A percentile compares a stretch with the other conserved stretches of the same genome.
These are phyloP conservation scores for Usnea hakonensis DNA, from an alignment of 495 filamentous ascomycete species.

Conservation along the genomic window DNA sequence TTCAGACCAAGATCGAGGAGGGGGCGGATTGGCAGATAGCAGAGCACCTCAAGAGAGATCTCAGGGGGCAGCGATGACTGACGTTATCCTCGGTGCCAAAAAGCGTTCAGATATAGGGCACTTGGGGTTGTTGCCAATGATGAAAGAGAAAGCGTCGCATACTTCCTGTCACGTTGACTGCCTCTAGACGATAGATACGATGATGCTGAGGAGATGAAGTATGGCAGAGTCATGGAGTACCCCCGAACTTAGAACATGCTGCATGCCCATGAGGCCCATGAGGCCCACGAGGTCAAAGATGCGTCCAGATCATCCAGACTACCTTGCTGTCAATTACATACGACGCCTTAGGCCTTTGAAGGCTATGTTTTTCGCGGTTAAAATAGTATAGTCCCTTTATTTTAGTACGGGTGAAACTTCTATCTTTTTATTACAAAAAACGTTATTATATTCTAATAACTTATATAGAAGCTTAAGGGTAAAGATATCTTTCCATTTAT, in stretches of 20 bases:
- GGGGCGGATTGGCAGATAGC: slow-evolving; percentile 29
- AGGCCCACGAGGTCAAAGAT: background rate
- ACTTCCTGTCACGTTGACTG: background rate
- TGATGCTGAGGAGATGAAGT: background rate
- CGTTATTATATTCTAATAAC: too few species aligned
- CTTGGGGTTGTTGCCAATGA: background rate
- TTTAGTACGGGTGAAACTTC: too few species aligned
- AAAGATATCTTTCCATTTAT: too few species aligned
- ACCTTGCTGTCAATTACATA: background rate
- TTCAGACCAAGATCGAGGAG: slow-evolving; percentile 33
- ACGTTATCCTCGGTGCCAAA: background rate
- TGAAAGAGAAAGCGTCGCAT: background rate
- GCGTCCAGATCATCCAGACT: background rate
- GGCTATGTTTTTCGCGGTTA: background rate
- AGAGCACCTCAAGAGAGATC: slow-evolving; percentile 32
- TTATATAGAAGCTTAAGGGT: too few species aligned
- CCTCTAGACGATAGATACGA: background rate
- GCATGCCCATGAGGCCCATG: background rate
- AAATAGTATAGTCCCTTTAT: too few species aligned
- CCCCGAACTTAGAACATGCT: background rate
- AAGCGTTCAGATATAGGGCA: background rate
- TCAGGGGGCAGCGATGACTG: slow-evolving; percentile 28
- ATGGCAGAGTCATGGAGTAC: background rate
- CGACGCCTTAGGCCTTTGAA: background rate
- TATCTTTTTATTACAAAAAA: too few species aligned